Base-by-base conservation (phyloP, 208 protist genomes). In the Phytomonas sp. region DNA sequence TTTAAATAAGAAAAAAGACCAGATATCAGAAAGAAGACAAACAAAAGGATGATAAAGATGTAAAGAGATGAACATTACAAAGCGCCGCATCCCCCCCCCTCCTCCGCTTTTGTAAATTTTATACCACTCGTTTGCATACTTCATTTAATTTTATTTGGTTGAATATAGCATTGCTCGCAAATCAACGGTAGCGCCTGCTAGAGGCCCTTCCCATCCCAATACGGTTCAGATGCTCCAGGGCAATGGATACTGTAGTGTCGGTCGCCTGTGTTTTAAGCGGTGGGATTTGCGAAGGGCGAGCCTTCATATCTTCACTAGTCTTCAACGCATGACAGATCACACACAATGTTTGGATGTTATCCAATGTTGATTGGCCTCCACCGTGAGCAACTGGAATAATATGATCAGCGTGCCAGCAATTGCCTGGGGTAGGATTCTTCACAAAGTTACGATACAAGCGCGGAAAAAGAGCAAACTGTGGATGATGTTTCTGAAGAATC, bases 291-390 rank as follows among this genome's bases (percentile, higher is more conserved):
- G 28, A 37, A 9, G 29, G 34, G 51, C 70, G 40, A 62, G 29
- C 23, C 71, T 65, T 72, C 13, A 83, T 62, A 34, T 89, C 84
- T 56, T 84, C 73, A 28, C 66, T 66, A 0, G 86, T 95, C 61
- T 95, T 95, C 23, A 88, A 68, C 0, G 74, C 69, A 77, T 95
- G 89, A 68, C 89, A 95, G 4, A 84, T 81, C 23, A 95, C 82
- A 68, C 89, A 95, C 15, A 95, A 75, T 20, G 89, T 95, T 34
- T 95, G 89, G 4, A 95, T 60, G 69, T 95, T 95, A 33, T 82
- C 79, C 17, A 92, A 74, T 32, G 66, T 71, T 15, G 85, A 72
- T 67, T 86, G 71, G 13, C 89, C 89, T 17, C 85, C 89, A 6
- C 89, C 89, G 28, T 79, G 74, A 63, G 65, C 73, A 28, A 95